A percentile compares a stretch with the other conserved stretches of the same genome.
These are phyloP conservation scores for Trichosanthes truncata DNA, from an alignment of 306 rosid species.

Conservation along the genomic window DNA sequence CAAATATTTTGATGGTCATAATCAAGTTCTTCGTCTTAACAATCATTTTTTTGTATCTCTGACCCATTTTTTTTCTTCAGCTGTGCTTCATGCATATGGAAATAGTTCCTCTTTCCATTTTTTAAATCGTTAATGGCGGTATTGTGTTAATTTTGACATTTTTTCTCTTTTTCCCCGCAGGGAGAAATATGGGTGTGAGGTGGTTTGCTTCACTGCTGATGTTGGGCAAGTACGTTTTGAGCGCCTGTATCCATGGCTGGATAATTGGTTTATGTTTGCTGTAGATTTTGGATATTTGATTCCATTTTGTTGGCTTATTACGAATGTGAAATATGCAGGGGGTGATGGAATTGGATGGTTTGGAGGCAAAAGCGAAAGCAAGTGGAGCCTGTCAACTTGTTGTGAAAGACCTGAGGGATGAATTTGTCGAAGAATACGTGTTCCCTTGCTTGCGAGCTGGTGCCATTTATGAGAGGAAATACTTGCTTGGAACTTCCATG, in stretches of 20 bases:
- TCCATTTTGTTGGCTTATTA: background rate
- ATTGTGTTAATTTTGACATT: slow-evolving; percentile 9
- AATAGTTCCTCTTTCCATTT: background rate
- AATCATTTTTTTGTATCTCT: background rate
- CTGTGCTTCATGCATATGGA: background rate
- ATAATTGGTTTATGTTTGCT: background rate
- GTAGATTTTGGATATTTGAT: background rate
- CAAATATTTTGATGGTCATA: background rate
- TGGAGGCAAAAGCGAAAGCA: slow-evolving; percentile 83
- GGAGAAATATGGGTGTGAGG: slow-evolving; percentile 93
- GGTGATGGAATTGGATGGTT: slow-evolving; percentile 73
- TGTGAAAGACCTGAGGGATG: slow-evolving; percentile 77
- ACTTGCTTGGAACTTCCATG: slow-evolving; percentile 94
- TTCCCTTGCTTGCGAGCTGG: slow-evolving; percentile 92
- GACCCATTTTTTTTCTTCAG: background rate
- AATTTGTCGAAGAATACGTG: slow-evolving; percentile 70
- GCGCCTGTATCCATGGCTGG: background rate
- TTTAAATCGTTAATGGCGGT: background rate
- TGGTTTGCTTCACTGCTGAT: slow-evolving; percentile 99
- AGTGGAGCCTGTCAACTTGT: slow-evolving; percentile 95
- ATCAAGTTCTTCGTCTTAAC: background rate
- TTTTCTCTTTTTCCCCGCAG: slow-evolving; percentile 33
- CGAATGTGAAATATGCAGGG: slow-evolving; percentile 31
- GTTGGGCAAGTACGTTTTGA: slow-evolving; percentile 74
- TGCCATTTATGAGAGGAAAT: slow-evolving; percentile 90